These are phyloP conservation scores for Gracilariopsis chorda DNA, from an alignment of 23 red algal genomes.

Conservation along the genomic window DNA sequence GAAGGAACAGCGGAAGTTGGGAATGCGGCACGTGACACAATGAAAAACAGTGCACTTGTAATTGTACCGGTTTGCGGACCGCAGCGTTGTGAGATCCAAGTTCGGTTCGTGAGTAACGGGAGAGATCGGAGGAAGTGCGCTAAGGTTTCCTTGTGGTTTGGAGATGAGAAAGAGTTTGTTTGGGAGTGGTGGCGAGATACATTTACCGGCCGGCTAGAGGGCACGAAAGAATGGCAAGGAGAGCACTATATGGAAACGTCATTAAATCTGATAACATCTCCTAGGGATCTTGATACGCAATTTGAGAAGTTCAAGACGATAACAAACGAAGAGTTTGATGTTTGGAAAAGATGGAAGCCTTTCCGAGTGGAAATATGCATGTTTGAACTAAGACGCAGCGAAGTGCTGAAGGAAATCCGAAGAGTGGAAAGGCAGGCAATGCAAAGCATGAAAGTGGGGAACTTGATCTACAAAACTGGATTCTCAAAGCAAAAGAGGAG, in stretches of 20 bases:
- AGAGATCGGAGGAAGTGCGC: neutral
- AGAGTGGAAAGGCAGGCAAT: neutral
- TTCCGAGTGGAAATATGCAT: neutral
- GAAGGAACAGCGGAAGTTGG: neutral
- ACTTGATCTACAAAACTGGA: neutral
- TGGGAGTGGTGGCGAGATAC: conserved; percentile 2
- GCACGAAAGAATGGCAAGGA: neutral
- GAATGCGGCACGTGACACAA: neutral
- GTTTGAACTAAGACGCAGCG: neutral
- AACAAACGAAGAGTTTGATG: neutral
- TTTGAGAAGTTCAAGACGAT: neutral
- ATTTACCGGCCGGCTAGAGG: neutral
- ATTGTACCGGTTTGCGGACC: neutral
- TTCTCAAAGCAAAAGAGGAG: neutral
- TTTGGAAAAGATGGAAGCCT: neutral
- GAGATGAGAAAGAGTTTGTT: neutral
- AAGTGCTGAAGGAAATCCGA: neutral
- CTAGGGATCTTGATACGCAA: neutral
- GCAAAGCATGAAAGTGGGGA: neutral
- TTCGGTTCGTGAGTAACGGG: neutral
- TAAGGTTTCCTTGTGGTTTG: neutral
- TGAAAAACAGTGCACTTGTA: neutral
- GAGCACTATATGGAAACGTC: neutral
- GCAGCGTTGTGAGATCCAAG: neutral
- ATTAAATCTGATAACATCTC: neutral